Evolutionary conservation across 2,329 filamentous ascomycete species (phyloP), one percentile per base, ranked within the genome.

Genomic region (Stemphylium beticola): DNA sequence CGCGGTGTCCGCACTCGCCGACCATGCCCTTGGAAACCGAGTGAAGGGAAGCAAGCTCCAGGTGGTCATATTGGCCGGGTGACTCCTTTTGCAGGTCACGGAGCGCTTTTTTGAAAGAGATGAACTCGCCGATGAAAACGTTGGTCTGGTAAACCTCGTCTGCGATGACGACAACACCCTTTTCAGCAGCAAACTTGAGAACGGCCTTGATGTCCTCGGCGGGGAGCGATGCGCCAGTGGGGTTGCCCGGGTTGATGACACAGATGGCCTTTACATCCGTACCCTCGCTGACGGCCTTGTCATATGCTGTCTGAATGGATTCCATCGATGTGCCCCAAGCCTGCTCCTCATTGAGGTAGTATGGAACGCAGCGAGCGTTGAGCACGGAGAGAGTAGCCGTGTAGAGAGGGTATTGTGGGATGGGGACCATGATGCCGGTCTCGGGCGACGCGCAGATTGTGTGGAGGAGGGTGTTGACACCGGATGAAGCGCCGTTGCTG

Each of bases 61-160:
- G 82, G 65, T 85, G 76, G 77, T 96, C 90, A 79, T 92, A 98
- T 74, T 87, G 87, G 69, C 87, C 90, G 22, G 78, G 84, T n/a
- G 73, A 57, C 48, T 75, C 75, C 75, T 88, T 82, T 77, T 98
- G 93, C 69, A 98, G 80, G 66, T 89, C 83, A 60, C 93, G 86
- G 45, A 99, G 85, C 36, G 89, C 87, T 68, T 90, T 87, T 82
- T 98, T 98, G 88, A 99, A 98, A 71, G 91, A 96, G 79, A 91
- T 87, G 82, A 99, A 99, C 75, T 93, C 84, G 76, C 95, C 95
- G 58, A 90, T 81, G 79, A 99, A 99, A 67, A 99, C 90, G 77
- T 99, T 99, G 73, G 95, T 98, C 80, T 99, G 95, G 85, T 99
- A 99, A 33, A 99, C 95, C 78, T 99, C 95, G 72, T 99, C 95